These are phyloP conservation scores for Clitocybe nebularis DNA, from an alignment of 1,284 basidiomycete species.

Conservation along the genomic window DNA sequence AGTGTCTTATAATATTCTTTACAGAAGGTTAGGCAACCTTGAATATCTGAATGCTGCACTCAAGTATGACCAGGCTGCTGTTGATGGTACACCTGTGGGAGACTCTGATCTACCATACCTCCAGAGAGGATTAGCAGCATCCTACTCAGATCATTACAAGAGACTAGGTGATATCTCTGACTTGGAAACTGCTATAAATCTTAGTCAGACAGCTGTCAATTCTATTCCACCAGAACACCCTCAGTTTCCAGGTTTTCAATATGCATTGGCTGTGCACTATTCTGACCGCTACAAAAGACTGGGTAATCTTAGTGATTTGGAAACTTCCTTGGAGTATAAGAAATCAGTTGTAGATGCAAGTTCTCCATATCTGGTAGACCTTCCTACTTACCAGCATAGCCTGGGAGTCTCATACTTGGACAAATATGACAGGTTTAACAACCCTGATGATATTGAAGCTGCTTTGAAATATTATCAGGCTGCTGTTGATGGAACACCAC, in stretches of 20 bases:
- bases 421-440: not conserved
- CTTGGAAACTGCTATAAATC: not conserved
- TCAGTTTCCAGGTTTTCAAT: constrained; percentile 4
- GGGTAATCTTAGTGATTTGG: constrained; percentile 8
- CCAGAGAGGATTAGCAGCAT: not conserved
- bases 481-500: not conserved
- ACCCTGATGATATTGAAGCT: not conserved
- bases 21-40: constrained; percentile 11
- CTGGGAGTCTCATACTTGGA: not conserved
- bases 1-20: constrained; percentile 12
- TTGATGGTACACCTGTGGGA: constrained; percentile 9
- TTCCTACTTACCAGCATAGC: constrained; percentile 6
- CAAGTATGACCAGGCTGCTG: constrained; percentile 7
- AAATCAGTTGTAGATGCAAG: not conserved
- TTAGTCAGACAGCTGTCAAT: not conserved
- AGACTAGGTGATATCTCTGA: constrained; percentile 2
- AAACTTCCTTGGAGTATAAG: constrained; percentile 2
- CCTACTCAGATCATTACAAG: constrained; percentile 1
- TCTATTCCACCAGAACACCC: constrained; percentile 6
- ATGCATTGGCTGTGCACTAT: constrained; percentile 7
- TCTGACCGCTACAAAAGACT: not conserved
- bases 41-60: constrained; percentile 15
- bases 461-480: constrained; percentile 1
- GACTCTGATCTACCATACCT: constrained; percentile 2
- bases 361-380: constrained; percentile 3